Evolutionary conservation across 2,329 filamentous ascomycete species (phyloP).

Genomic region (Truncatella angustata): DNA sequence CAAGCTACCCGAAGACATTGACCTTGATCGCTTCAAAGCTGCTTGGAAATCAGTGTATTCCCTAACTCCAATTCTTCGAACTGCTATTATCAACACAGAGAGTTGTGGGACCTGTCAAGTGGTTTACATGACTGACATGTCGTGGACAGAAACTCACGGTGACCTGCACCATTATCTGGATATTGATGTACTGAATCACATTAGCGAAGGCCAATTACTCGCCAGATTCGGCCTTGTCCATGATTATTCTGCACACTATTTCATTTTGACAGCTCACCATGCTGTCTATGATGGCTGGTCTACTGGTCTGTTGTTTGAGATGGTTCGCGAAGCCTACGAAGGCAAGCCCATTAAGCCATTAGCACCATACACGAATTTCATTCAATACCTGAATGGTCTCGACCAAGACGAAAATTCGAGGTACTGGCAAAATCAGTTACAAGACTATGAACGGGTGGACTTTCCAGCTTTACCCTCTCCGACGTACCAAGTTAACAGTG

Average conservation of each 20-base stretch:
- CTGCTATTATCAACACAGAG: constrained; percentile 15
- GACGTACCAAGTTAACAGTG: background rate
- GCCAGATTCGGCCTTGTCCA: constrained; percentile 6
- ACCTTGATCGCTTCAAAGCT: constrained; percentile 7
- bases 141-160: background rate
- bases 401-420: background rate
- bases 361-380: background rate
- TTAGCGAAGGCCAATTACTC: constrained; percentile 4
- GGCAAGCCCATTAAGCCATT: background rate
- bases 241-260: background rate
- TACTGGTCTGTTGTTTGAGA: background rate
- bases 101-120: constrained; percentile 6
- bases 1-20: constrained; percentile 2
- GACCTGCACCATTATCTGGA: background rate
- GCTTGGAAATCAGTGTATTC: constrained; percentile 13
- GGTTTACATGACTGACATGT: background rate
- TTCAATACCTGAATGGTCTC: background rate
- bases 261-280: constrained; percentile 12
- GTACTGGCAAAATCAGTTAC: constrained; percentile 1
- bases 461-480: background rate
- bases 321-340: constrained; percentile 5
- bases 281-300: constrained; percentile 12
- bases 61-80: constrained; percentile 17
- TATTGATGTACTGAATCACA: background rate
- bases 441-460: background rate